Evolutionary conservation across 202 grass and related monocot genomes (phyloP).

Genomic region (Hordeum pubiflorum): DNA sequence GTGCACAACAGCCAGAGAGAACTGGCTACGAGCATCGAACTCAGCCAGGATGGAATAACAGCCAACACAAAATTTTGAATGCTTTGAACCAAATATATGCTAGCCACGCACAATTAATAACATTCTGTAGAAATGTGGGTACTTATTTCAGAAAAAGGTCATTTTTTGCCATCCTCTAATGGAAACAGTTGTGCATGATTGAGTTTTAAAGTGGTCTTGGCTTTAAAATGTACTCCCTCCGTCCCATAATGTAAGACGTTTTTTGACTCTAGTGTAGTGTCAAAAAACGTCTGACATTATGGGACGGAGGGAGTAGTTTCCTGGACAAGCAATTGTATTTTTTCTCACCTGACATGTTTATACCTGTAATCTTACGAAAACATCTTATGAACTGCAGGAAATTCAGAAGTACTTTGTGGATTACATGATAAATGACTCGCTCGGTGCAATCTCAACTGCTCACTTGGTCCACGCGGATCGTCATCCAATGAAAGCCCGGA

Average conservation of each 20-base stretch:
- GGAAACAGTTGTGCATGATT: background rate
- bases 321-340: background rate
- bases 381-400: slow-evolving; percentile 56
- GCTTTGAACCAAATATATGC: background rate
- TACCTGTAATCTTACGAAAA: background rate
- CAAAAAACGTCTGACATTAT: no score
- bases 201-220: background rate
- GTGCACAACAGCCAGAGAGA: background rate
- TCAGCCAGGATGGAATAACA: background rate
- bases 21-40: background rate
- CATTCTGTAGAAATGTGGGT: background rate
- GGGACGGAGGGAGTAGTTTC: background rate
- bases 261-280: no score
- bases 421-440: slow-evolving; percentile 81
- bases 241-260: no score
- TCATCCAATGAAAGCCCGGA: slow-evolving; percentile 65
- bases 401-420: slow-evolving; percentile 79
- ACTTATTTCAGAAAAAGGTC: background rate
- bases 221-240: background rate
- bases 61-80: background rate
- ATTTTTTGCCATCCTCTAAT: background rate
- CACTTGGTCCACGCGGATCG: slow-evolving; percentile 77
- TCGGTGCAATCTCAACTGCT: slow-evolving; percentile 68
- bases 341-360: background rate
- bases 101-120: background rate